Evolutionary conservation across 352 stramenopile species (phyloP), one percentile per base, ranked within the genome.

Genomic region (Hyaloperonospora brassicae): DNA sequence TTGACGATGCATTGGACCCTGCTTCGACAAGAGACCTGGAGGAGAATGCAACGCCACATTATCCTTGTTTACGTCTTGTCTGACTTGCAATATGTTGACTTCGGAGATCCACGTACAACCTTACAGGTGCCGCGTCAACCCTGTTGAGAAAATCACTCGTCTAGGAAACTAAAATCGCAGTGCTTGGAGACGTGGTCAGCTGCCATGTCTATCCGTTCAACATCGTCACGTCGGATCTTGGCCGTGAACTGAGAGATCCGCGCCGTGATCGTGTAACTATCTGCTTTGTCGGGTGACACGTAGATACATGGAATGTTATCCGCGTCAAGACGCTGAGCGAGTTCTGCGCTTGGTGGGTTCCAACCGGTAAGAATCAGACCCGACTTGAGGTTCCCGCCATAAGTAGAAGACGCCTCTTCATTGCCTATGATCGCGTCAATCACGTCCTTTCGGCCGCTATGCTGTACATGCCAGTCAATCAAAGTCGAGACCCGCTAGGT

Each of bases 261-360:
- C 27, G 83, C 81, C 44, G 80, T 91, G 38, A 93, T 72, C 42
- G 79, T 90, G 72, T 91, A 93, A 76, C 83, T 93, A 65, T 93
- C 83, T 38, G 80, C 82, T 57, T 84, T 86, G 47, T 86, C 72
- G 2, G 83, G 83, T 13, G 83, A 81, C 27, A 91, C 80, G 60
- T 93, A 93, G 51, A 93, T 93, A 65, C 83, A 93, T 46, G 83
- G 83, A 52, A 91, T 93, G 53, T 84, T 89, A 64, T 87, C 80
- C 10, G 70, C 70, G n/a, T 93, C 76, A 24, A 93, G 70, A 36
- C 76, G 75, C 39, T 70, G 61, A 14, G 77, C 69, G 23, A 93
- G 72, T 48, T 80, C 75, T 36, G 70, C 69, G 51, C 69, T 89
- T 9, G 83, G 80, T 7, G 78, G 79, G 46, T 90, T 72, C 83